These are phyloP conservation scores for Zygosaccharomyces siamensis DNA, from an alignment of 805 yeast genomes.

Conservation along the genomic window DNA sequence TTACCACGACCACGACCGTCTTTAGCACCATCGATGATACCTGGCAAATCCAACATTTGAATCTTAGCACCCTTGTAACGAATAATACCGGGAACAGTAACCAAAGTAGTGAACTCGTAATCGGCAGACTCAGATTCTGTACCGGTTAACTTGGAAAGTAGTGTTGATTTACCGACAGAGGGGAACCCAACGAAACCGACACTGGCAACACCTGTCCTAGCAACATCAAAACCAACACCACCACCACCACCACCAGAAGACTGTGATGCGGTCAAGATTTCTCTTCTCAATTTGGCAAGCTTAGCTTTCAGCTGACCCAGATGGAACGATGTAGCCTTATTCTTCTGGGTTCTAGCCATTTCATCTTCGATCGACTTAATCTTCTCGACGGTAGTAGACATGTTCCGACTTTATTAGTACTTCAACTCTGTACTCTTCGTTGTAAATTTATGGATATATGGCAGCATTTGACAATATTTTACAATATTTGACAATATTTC, in stretches of 20 bases:
- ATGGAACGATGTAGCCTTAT: conserved; percentile 96
- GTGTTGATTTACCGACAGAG: conserved; percentile 81
- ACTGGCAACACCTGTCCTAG: conserved; percentile 96
- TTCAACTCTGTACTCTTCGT: neutral
- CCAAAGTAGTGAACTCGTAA: conserved; percentile 93
- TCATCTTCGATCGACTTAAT: conserved; percentile 91
- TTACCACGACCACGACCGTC: conserved; percentile 91
- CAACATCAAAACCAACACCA: conserved; percentile 95
- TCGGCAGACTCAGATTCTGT: conserved; percentile 98
- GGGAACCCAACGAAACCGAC: conserved; percentile 99
- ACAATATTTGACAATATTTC: neutral
- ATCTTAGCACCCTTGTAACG: conserved; percentile 95
- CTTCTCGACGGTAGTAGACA: conserved; percentile 67
- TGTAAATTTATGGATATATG: neutral
- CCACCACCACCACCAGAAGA: conserved; percentile 84
- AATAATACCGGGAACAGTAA: conserved; percentile 96
- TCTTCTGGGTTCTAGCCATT: conserved; percentile 97
- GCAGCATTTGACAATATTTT: neutral
- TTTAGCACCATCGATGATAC: conserved; percentile 86
- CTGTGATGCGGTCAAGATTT: conserved; percentile 64
- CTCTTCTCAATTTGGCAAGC: conserved; percentile 90
- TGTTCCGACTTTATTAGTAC: conserved; percentile 19
- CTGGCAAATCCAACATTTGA: conserved; percentile 91
- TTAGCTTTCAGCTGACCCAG: conserved; percentile 96
- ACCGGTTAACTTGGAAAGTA: conserved; percentile 85